phyloP scores from a whole-genome alignment of 2,329 filamentous ascomycete genomes.

The Apiospora sp. region DNA sequence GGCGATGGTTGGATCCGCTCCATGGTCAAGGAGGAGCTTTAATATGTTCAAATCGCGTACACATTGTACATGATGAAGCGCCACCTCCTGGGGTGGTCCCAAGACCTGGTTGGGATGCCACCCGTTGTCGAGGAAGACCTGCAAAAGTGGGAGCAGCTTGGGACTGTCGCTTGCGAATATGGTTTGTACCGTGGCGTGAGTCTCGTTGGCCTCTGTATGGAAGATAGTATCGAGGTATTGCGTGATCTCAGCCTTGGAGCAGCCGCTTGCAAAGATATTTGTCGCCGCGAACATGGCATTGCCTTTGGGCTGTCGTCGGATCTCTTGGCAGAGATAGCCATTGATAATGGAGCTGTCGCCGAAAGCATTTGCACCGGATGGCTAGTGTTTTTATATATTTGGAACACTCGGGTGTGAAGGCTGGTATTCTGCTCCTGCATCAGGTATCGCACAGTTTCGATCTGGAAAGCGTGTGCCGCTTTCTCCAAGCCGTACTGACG shows the following conservation, averaged over 20 bases:
- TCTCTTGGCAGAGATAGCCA: background rate
- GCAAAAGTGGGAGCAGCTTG: background rate
- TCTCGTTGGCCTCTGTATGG: too few species aligned
- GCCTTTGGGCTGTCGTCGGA: background rate
- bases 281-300: background rate
- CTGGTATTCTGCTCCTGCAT: background rate
- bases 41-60: background rate
- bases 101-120: slow-evolving; percentile 26
- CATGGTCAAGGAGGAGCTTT: slow-evolving; percentile 13
- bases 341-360: background rate
- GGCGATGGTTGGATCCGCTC: slow-evolving; percentile 12
- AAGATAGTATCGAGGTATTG: too few species aligned
- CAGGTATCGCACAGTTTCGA: background rate
- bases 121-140: slow-evolving; percentile 2
- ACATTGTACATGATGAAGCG: slow-evolving; percentile 6
- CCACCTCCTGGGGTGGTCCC: background rate
- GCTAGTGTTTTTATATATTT: background rate
- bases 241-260: background rate
- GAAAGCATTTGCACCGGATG: background rate
- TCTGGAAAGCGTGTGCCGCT: slow-evolving; percentile 22
- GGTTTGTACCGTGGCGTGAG: too few species aligned
- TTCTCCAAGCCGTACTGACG: slow-evolving; percentile 23
- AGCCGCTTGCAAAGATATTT: background rate
- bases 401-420: slow-evolving; percentile 16
- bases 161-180: background rate